Base-by-base conservation (phyloP, 2,329 filamentous ascomycete genomes). In the Didymella keratinophila region DNA sequence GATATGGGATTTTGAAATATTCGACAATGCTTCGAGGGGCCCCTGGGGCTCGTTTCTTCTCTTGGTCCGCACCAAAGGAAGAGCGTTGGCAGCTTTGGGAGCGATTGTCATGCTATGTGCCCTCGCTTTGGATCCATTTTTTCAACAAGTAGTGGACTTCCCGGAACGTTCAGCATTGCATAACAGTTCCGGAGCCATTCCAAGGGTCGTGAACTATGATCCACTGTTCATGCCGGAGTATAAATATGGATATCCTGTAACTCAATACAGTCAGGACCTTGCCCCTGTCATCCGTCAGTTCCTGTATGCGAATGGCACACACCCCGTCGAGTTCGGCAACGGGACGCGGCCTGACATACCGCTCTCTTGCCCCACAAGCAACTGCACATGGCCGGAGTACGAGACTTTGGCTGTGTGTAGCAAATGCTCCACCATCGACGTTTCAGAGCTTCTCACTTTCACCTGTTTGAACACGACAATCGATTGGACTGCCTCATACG, bases 1-100 rank as follows among this genome's bases (percentile, higher is more conserved):
- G 8, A 71, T 76, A 60, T 71, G 68, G 67, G 74, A 76, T n/a
- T 75, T 71, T 16, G 74, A 76, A 27, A 71, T 73, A 0, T 76
- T 76, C 16, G 74, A 76, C n/a, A 72, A 72, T 2, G 70, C 70
- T 0, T 71, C 67, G 0, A 18, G 71, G 45, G 71, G 71, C 0
- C 71, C 71, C 0, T 72, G 71, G 69, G 71, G 71, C 0, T 53
- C 70, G 0, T 10, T 72, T 0, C 20, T 73, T 0, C 52, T 74
- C 0, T 32, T 74, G 0, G 57, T 73, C 0, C 45, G 63, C 0
- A 73, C 71, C 0, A 69, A 68, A 20, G 65, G 66, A 0, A 69
- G 47, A 2, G 43, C 70, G 0, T 11, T 76, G 0, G 69, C 71
- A 1, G 64, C 69, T 0, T 2, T 73, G 0, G 71, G 71, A 2